Conservation (phyloP, 2,329 filamentous ascomycete species). For the Macrophomina phaseolina region DNA sequence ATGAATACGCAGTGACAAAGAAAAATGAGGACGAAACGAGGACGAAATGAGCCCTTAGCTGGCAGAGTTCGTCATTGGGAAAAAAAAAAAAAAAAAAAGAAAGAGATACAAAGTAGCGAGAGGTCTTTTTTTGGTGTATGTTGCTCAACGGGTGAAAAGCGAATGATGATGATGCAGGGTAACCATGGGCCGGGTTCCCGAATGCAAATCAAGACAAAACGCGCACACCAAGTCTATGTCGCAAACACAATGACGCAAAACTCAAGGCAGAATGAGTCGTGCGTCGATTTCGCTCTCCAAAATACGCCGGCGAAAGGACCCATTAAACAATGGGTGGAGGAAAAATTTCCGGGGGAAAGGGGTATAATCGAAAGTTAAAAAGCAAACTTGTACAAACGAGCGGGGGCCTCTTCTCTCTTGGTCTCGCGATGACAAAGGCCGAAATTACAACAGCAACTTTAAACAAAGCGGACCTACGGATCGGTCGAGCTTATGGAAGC, state of each 20-base stretch:
- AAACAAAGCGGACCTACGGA: conserved; percentile 2
- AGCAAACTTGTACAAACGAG: conserved; percentile 21
- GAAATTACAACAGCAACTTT: conserved; percentile 20
- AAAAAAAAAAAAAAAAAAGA: not conserved
- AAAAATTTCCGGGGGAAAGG: conserved; percentile 18
- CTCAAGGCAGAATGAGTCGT: conserved; percentile 12
- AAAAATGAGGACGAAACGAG: conserved; percentile 1
- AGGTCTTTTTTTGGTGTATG: conserved; percentile 10
- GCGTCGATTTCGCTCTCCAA: conserved; percentile 20
- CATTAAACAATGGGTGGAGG: conserved; percentile 15
- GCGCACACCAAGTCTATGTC: conserved; percentile 19
- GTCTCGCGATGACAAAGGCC: conserved; percentile 16
- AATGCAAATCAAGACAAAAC: not conserved
- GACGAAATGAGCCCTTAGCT: not conserved
- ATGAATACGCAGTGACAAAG: conserved; percentile 6
- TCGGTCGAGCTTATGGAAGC: not conserved
- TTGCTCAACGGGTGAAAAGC: not conserved
- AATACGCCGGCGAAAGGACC: conserved; percentile 17
- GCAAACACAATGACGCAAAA: conserved; percentile 4
- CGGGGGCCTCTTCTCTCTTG: conserved; percentile 23
- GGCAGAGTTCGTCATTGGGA: not conserved
- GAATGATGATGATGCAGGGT: conserved; percentile 17
- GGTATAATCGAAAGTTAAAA: conserved; percentile 25
- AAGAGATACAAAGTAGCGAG: not conserved
- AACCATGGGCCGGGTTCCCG: conserved; percentile 1